Conservation (phyloP, 78 protist genomes). For the Polysphondylium violaceum region DNA sequence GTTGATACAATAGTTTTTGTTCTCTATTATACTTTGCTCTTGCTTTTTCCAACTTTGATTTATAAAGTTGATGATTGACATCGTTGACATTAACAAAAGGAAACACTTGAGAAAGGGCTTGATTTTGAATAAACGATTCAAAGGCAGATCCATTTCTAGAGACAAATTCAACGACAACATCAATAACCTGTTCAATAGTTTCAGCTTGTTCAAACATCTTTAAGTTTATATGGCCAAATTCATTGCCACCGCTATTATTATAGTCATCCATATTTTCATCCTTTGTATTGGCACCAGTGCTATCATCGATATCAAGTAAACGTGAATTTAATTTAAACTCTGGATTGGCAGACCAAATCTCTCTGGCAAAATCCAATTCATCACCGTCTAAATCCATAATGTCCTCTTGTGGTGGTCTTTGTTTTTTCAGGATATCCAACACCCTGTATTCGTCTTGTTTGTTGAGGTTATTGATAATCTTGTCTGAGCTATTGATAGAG, state of each 20-base stretch:
- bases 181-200: constrained; percentile 67
- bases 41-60: constrained; percentile 35
- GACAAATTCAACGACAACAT: constrained; percentile 62
- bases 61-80: constrained; percentile 15
- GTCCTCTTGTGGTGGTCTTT: constrained; percentile 15
- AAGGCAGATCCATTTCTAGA: constrained; percentile 58
- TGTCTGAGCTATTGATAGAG: neutral
- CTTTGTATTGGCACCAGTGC: neutral
- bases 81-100: constrained; percentile 27
- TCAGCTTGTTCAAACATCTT: constrained; percentile 35
- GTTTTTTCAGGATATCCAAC: neutral
- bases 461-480: constrained; percentile 2
- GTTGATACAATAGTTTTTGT: constrained; percentile 4
- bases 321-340: constrained; percentile 34
- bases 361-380: constrained; percentile 49
- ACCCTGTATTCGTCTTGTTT: neutral
- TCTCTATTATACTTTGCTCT: neutral
- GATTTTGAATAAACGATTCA: constrained; percentile 48
- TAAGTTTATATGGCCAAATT: neutral
- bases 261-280: constrained; percentile 26
- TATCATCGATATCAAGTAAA: neutral
- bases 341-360: constrained; percentile 73
- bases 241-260: neutral
- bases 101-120: constrained; percentile 24
- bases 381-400: constrained; percentile 76